These are phyloP conservation scores for Hyaloperonospora arabidopsidis DNA, from an alignment of 352 stramenopile genomes.

Conservation along the genomic window DNA sequence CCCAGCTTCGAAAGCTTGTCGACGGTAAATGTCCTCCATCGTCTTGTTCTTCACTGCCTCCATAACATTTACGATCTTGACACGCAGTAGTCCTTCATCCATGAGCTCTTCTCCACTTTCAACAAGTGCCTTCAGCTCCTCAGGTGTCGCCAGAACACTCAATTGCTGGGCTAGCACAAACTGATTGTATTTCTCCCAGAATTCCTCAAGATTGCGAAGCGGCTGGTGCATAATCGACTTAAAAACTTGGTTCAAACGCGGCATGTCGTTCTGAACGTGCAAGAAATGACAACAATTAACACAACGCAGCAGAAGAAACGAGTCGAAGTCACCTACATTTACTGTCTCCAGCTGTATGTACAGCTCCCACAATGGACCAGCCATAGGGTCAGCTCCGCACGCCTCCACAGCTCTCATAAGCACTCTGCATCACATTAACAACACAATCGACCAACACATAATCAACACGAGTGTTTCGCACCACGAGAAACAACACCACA, in stretches of 20 bases:
- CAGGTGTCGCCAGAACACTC: constrained; percentile 43
- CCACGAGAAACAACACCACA: background rate
- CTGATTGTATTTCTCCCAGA: constrained; percentile 84
- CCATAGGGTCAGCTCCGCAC: constrained; percentile 56
- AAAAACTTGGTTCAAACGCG: constrained; percentile 71
- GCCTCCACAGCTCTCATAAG: constrained; percentile 49
- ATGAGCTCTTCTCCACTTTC: constrained; percentile 51
- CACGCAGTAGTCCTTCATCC: constrained; percentile 71
- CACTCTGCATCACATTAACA: constrained; percentile 14
- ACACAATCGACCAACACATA: background rate
- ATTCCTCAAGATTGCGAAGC: constrained; percentile 70
- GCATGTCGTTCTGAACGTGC: constrained; percentile 63
- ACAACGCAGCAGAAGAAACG: background rate
- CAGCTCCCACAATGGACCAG: constrained; percentile 65
- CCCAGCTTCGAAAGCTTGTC: constrained; percentile 60
- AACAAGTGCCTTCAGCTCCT: constrained; percentile 53
- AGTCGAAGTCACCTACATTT: constrained; percentile 34
- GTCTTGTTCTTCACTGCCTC: constrained; percentile 68
- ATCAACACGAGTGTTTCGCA: background rate
- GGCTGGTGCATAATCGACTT: constrained; percentile 69
- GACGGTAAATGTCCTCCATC: constrained; percentile 47
- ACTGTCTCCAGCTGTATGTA: constrained; percentile 77
- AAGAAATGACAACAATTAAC: background rate
- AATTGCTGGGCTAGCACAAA: constrained; percentile 73
- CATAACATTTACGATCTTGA: constrained; percentile 76